Percentiles rank a stretch among this genome's conserved stretches.
Evolutionary conservation across 2,329 filamentous ascomycete species (phyloP).

Genomic region (Dothideomycetes sp.): DNA sequence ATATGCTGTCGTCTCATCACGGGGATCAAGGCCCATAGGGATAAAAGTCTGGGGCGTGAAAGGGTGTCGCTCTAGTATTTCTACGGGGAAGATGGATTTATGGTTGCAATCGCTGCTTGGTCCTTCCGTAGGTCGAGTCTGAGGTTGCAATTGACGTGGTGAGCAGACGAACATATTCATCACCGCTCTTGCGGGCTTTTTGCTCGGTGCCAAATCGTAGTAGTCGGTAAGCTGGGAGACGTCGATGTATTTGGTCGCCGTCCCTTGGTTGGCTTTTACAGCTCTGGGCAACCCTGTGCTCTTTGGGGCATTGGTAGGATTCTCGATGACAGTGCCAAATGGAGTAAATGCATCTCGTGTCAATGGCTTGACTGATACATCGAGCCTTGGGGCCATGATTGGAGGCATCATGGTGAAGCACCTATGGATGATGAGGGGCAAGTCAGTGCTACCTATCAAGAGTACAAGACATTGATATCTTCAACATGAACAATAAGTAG

Average conservation of each 20-base stretch:
- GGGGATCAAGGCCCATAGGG: slow-evolving; percentile 53
- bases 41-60: slow-evolving; percentile 92
- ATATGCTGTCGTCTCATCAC: slow-evolving; percentile 48
- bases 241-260: slow-evolving; percentile 79
- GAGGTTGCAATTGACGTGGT: slow-evolving; percentile 45
- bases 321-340: slow-evolving; percentile 76
- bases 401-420: slow-evolving; percentile 32
- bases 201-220: slow-evolving; percentile 58
- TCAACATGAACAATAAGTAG: too few species aligned
- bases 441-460: too few species aligned
- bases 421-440: too few species aligned
- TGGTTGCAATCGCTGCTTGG: too few species aligned
- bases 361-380: slow-evolving; percentile 55
- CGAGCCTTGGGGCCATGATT: slow-evolving; percentile 30
- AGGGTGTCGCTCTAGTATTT: slow-evolving; percentile 80
- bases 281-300: slow-evolving; percentile 33
- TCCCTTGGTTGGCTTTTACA: slow-evolving; percentile 71
- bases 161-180: slow-evolving; percentile 89
- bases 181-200: slow-evolving; percentile 48
- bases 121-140: too few species aligned
- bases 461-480: too few species aligned
- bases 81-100: slow-evolving; percentile 51
- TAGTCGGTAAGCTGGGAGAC: slow-evolving; percentile 65
- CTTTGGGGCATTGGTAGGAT: slow-evolving; percentile 38
- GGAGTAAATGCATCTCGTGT: slow-evolving; percentile 59